Evolutionary conservation across 202 grass and related monocot species (phyloP).

Genomic region (Saccharum hybrid): DNA sequence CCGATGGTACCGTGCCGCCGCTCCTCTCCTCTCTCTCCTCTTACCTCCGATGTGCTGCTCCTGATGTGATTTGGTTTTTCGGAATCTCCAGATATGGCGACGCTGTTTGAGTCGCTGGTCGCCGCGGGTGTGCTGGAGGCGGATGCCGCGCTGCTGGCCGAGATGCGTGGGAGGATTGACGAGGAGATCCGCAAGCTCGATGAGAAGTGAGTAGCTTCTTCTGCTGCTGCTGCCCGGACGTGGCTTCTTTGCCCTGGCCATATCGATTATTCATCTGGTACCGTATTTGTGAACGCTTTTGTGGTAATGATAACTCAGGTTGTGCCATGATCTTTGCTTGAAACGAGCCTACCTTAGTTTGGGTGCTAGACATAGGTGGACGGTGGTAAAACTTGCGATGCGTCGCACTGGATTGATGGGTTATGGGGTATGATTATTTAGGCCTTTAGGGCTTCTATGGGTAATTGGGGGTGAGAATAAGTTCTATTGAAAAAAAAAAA

Average conservation of each 20-base stretch:
- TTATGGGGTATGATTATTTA: slow-evolving; percentile 1
- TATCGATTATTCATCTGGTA: background rate
- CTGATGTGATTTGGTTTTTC: background rate
- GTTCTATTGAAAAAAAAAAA: no score
- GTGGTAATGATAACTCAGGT: background rate
- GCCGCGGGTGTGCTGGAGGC: slow-evolving; percentile 56
- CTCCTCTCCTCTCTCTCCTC: background rate
- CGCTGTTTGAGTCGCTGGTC: slow-evolving; percentile 64
- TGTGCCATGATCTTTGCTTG: background rate
- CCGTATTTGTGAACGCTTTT: background rate
- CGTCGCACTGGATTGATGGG: background rate
- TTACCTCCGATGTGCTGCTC: background rate
- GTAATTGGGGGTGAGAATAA: background rate
- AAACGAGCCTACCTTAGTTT: background rate
- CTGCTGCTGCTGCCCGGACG: background rate
- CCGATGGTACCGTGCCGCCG: slow-evolving; percentile 56
- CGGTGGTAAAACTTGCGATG: background rate
- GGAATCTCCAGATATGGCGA: slow-evolving; percentile 56
- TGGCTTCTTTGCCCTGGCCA: no score
- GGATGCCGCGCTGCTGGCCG: slow-evolving; percentile 57
- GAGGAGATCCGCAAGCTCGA: slow-evolving; percentile 76
- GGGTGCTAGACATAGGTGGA: background rate
- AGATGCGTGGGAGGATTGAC: slow-evolving; percentile 64
- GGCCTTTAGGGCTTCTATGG: background rate
- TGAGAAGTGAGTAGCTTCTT: slow-evolving; percentile 58